Evolutionary conservation across 345 rosid species (phyloP).

Genomic region (Iberis pinnata): DNA sequence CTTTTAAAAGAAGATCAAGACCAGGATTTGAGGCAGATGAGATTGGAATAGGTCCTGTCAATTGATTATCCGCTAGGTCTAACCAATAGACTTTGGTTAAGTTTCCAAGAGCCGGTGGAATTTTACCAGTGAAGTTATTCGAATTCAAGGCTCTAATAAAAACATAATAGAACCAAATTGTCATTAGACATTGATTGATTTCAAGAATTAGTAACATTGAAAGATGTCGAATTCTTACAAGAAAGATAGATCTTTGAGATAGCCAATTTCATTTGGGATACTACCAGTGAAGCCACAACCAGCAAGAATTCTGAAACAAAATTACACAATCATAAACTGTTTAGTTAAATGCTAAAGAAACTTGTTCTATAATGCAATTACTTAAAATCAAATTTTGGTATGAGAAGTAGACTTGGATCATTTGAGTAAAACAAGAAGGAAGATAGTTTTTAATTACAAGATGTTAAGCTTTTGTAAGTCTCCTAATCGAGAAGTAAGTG

Average conservation of each 20-base stretch:
- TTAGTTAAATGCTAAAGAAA: not conserved
- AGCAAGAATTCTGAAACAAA: slow-evolving; percentile 62
- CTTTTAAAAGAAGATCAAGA: slow-evolving; percentile 61
- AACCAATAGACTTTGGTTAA: slow-evolving; percentile 77
- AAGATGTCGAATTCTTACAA: slow-evolving; percentile 44
- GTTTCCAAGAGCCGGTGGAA: slow-evolving; percentile 73
- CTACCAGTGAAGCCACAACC: slow-evolving; percentile 83
- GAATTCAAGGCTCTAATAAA: slow-evolving; percentile 79
- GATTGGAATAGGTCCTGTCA: slow-evolving; percentile 71
- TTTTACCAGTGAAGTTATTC: slow-evolving; percentile 73
- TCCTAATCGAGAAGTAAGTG: slow-evolving; percentile 65
- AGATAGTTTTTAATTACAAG: slow-evolving; percentile 41
- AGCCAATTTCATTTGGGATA: slow-evolving; percentile 78
- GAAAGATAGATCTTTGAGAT: slow-evolving; percentile 69
- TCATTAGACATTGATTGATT: slow-evolving; percentile 4
- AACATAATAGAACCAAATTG: slow-evolving; percentile 14
- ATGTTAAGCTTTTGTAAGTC: slow-evolving; percentile 69
- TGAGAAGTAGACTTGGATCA: no score
- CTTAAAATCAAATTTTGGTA: no score
- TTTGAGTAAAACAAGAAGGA: no score
- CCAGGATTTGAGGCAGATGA: slow-evolving; percentile 54
- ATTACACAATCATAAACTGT: not conserved
- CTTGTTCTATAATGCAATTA: no score
- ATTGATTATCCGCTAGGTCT: slow-evolving; percentile 80
- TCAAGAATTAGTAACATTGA: not conserved